A percentile compares a stretch with the other conserved stretches of the same genome.
Evolutionary conservation across 306 rosid species (phyloP).

Genomic region (Glycyrrhiza uralensis): DNA sequence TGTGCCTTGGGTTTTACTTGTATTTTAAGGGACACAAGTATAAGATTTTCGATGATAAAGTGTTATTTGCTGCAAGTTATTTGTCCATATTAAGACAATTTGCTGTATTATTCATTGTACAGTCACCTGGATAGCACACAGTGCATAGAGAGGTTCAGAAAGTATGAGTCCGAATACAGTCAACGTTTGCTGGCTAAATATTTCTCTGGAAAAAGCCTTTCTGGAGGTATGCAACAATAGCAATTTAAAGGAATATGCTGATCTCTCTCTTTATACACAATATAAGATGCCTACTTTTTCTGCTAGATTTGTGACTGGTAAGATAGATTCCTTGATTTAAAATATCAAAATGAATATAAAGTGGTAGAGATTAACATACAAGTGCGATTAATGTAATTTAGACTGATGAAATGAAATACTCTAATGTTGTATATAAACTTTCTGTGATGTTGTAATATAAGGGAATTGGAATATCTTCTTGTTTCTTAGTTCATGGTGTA

Average conservation of each 20-base stretch:
- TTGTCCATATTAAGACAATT: not conserved
- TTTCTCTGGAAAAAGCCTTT: constrained; percentile 36
- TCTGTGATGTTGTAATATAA: not conserved
- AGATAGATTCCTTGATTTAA: constrained; percentile 17
- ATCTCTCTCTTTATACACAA: constrained; percentile 1
- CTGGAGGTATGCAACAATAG: constrained; percentile 41
- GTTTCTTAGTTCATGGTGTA: not conserved
- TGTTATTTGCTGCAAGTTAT: constrained; percentile 16
- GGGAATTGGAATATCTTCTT: not conserved
- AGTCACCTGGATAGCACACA: constrained; percentile 45
- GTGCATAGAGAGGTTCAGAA: constrained; percentile 41
- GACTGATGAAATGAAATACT: not conserved
- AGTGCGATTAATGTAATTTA: not conserved
- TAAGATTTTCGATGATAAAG: not conserved
- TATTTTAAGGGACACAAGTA: not conserved
- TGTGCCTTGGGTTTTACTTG: constrained; percentile 11
- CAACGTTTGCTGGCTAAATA: constrained; percentile 40
- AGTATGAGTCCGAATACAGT: constrained; percentile 38
- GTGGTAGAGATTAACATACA: not conserved
- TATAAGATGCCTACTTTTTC: constrained; percentile 15
- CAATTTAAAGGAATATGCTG: not conserved
- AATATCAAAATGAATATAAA: not conserved
- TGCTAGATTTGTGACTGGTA: not conserved
- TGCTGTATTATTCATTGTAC: constrained; percentile 18
- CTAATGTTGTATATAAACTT: not conserved